Conservation (phyloP, 2,329 filamentous ascomycete genomes). For the Fonsecaea monophora region DNA sequence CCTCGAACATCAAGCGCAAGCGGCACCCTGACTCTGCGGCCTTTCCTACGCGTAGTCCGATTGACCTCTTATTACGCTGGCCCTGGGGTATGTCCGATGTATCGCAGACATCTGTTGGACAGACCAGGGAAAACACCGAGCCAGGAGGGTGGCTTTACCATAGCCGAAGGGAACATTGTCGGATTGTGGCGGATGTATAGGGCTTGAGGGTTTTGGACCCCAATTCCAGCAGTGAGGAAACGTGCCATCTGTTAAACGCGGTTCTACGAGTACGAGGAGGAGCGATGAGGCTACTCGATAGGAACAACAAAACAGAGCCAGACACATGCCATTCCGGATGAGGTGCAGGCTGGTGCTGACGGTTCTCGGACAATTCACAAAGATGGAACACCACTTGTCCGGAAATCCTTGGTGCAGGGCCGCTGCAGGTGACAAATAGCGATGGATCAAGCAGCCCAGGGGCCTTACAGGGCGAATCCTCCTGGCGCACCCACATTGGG, state of each 20-base stretch:
- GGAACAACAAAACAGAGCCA: background rate
- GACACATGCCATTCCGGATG: background rate
- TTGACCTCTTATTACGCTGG: background rate
- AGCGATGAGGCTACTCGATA: background rate
- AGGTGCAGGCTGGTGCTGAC: slow-evolving; percentile 12
- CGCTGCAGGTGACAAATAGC: slow-evolving; percentile 8
- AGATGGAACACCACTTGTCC: background rate
- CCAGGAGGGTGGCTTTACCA: background rate
- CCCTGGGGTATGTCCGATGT: background rate
- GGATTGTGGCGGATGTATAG: slow-evolving; percentile 4
- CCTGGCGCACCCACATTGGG: background rate
- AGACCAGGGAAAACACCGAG: background rate
- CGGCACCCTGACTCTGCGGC: background rate
- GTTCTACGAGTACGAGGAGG: background rate
- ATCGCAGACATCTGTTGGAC: background rate
- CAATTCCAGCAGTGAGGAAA: background rate
- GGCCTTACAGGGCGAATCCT: slow-evolving; percentile 5
- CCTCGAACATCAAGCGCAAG: background rate
- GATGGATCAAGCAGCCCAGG: background rate
- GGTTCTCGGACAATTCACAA: background rate
- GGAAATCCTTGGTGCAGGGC: background rate
- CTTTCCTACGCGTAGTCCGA: background rate
- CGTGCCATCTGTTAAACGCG: background rate
- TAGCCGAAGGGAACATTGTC: background rate
- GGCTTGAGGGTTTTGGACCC: background rate